These are phyloP conservation scores for Galerina marginata DNA, from an alignment of 768 basidiomycete species.

Conservation along the genomic window DNA sequence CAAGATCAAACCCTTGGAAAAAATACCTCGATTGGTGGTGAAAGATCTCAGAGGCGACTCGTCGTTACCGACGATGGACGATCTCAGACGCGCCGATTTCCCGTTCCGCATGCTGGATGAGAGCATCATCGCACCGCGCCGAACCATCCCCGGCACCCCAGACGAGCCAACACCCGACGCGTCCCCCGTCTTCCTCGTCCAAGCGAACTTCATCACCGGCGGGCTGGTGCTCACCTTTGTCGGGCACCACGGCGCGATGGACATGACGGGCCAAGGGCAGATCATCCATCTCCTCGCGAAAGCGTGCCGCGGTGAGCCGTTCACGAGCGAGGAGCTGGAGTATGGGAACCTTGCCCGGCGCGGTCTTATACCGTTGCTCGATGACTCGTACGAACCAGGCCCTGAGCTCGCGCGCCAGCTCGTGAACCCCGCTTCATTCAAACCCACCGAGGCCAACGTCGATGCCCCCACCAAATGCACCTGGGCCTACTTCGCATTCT, in stretches of 20 bases:
- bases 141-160: slow-evolving; percentile 20
- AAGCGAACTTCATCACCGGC: slow-evolving; percentile 30
- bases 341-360: slow-evolving; percentile 23
- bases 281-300: slow-evolving; percentile 29
- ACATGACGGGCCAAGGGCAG: slow-evolving; percentile 32
- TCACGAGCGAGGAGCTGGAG: slow-evolving; percentile 25
- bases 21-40: slow-evolving; percentile 25
- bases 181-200: slow-evolving; percentile 30
- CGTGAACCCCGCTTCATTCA: slow-evolving; percentile 1
- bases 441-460: neutral
- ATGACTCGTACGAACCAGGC: slow-evolving; percentile 9
- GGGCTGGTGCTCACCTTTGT: slow-evolving; percentile 32
- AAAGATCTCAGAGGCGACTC: slow-evolving; percentile 28
- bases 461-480: slow-evolving; percentile 5
- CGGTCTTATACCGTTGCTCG: slow-evolving; percentile 24
- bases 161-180: slow-evolving; percentile 17
- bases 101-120: slow-evolving; percentile 32
- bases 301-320: slow-evolving; percentile 26
- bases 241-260: slow-evolving; percentile 30
- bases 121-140: slow-evolving; percentile 26
- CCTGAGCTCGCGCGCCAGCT: slow-evolving; percentile 11
- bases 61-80: slow-evolving; percentile 26
- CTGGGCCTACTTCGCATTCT: slow-evolving; percentile 27
- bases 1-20: slow-evolving; percentile 21
- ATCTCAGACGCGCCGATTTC: slow-evolving; percentile 25